These are phyloP conservation scores for Diaporthe citri DNA, from an alignment of 2,329 filamentous ascomycete genomes.

Conservation along the genomic window DNA sequence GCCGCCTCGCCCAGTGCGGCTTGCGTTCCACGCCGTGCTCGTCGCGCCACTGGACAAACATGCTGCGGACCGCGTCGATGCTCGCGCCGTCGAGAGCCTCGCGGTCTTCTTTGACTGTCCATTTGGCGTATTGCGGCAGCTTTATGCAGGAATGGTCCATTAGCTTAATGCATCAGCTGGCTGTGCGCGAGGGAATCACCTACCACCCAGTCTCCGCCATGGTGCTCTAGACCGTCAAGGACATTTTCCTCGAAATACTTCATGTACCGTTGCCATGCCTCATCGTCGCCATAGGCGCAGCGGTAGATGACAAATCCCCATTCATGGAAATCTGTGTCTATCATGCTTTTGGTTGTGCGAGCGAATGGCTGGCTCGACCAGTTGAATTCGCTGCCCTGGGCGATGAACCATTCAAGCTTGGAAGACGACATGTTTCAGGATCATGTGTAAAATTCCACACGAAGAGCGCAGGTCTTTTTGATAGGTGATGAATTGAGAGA, in stretches of 20 bases:
- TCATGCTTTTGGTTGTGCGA: background rate
- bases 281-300: background rate
- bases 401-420: constrained; percentile 18
- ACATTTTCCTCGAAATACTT: background rate
- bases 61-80: background rate
- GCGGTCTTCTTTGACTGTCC: background rate
- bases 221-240: background rate
- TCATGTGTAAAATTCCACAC: too few species aligned
- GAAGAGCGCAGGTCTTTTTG: background rate
- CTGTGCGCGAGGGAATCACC: background rate
- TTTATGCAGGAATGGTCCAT: background rate
- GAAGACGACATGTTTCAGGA: background rate
- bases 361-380: background rate
- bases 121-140: constrained; percentile 2
- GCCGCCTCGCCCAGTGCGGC: background rate
- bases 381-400: background rate
- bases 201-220: background rate
- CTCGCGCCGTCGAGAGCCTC: background rate
- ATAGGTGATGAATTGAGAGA: background rate
- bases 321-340: background rate
- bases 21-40: background rate
- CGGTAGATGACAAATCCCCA: constrained; percentile 9
- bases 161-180: background rate
- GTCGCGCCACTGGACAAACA: constrained; percentile 1
- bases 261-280: constrained; percentile 1